A percentile compares a stretch with the other conserved stretches of the same genome.
These are phyloP conservation scores for Mycocentrospora acerina DNA, from an alignment of 2,329 filamentous ascomycete species.

Conservation along the genomic window DNA sequence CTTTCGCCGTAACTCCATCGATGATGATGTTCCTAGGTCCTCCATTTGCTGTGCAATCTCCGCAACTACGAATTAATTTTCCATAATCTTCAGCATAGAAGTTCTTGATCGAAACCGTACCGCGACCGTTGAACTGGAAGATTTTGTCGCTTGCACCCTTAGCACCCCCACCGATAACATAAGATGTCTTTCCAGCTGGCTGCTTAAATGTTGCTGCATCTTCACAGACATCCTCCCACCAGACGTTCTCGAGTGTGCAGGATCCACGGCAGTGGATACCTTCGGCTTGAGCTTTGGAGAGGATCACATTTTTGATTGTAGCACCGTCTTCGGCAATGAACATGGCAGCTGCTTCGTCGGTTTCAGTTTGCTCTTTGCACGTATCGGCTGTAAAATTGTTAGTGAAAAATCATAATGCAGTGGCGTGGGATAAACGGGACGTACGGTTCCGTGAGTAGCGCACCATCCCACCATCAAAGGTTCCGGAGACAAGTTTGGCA, in stretches of 20 bases:
- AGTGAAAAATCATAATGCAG: no score
- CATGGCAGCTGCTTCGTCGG: slow-evolving; percentile 40
- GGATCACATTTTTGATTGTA: slow-evolving; percentile 55
- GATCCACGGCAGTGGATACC: slow-evolving; percentile 54
- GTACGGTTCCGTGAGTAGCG: slow-evolving; percentile 13
- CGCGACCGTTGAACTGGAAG: slow-evolving; percentile 45
- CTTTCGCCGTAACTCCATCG: slow-evolving; percentile 43
- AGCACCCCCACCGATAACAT: slow-evolving; percentile 46
- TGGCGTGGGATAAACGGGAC: no score
- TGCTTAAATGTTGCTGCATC: slow-evolving; percentile 22
- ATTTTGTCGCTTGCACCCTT: slow-evolving; percentile 42
- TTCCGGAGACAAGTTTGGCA: slow-evolving; percentile 7
- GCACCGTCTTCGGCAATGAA: slow-evolving; percentile 54
- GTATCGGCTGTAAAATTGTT: slow-evolving; percentile 13
- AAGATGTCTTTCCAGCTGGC: slow-evolving; percentile 28
- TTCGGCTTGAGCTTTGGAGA: slow-evolving; percentile 53
- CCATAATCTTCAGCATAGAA: slow-evolving; percentile 38
- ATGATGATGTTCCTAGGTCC: slow-evolving; percentile 50
- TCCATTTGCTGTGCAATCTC: slow-evolving; percentile 46
- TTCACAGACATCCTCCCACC: slow-evolving; percentile 46
- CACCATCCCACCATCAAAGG: slow-evolving; percentile 15
- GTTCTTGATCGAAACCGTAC: slow-evolving; percentile 40
- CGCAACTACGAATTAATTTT: slow-evolving; percentile 50
- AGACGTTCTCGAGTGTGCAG: slow-evolving; percentile 49
- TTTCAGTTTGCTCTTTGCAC: slow-evolving; percentile 11